Conservation (phyloP, 768 basidiomycete species). For the Amanita phalloides region DNA sequence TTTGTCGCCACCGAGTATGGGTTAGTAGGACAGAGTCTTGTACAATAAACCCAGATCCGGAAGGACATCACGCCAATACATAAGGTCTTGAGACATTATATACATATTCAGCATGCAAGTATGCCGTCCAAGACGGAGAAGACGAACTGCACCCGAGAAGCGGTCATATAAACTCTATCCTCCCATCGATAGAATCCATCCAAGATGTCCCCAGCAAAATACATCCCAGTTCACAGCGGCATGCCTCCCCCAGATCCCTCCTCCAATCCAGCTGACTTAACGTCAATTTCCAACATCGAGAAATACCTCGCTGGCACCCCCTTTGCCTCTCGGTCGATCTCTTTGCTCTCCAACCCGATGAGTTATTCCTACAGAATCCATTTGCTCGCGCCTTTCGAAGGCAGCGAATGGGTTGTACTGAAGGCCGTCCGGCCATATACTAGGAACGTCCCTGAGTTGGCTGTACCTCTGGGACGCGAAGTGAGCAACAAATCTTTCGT, state of each 20-base stretch:
- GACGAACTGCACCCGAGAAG: too few relatives aligned
- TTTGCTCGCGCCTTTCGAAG: constrained; percentile 18
- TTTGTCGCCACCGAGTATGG: too few relatives aligned
- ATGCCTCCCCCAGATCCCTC: not conserved
- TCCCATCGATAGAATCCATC: too few relatives aligned
- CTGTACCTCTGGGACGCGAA: not conserved
- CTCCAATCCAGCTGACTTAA: not conserved
- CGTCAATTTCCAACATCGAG: constrained; percentile 6
- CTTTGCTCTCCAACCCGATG: constrained; percentile 23
- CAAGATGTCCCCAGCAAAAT: not conserved
- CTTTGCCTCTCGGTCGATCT: constrained; percentile 22
- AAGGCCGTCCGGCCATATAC: constrained; percentile 33
- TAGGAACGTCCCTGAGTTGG: not conserved
- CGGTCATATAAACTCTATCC: too few relatives aligned
- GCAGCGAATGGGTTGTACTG: constrained; percentile 23
- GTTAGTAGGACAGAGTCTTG: too few relatives aligned
- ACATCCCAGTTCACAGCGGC: not conserved
- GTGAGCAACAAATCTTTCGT: not conserved
- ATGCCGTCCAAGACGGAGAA: too few relatives aligned
- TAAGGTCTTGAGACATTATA: too few relatives aligned
- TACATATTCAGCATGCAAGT: too few relatives aligned
- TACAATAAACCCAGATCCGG: too few relatives aligned
- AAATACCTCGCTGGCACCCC: constrained; percentile 23
- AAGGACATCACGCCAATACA: too few relatives aligned
- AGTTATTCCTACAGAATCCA: constrained; percentile 32